A percentile compares a stretch with the other conserved stretches of the same genome.
Evolutionary conservation across 1,139 yeast species (phyloP).

Genomic region (Scheffersomyces cryptocercus): DNA sequence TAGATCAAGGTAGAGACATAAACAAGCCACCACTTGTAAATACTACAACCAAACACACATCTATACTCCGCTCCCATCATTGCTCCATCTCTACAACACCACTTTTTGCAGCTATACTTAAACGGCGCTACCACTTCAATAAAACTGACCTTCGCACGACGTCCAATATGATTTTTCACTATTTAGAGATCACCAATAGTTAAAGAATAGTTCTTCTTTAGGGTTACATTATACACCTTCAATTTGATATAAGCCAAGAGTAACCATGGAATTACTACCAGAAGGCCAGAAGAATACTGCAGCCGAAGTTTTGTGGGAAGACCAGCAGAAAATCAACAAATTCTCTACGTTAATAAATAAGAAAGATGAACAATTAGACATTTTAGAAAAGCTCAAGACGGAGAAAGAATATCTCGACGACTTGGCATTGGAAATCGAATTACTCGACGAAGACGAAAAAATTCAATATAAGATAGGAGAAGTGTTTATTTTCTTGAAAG

Average conservation of each 20-base stretch:
- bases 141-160: background rate
- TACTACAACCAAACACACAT: too few relatives aligned
- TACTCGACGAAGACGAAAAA: conserved; percentile 76
- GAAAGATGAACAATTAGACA: conserved; percentile 57
- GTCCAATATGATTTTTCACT: background rate
- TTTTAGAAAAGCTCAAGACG: conserved; percentile 50
- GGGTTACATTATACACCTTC: too few relatives aligned
- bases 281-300: conserved; percentile 66
- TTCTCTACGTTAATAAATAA: conserved; percentile 80
- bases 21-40: too few relatives aligned
- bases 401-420: conserved; percentile 92
- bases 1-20: too few relatives aligned
- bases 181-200: background rate
- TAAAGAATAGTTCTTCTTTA: background rate
- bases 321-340: conserved; percentile 84
- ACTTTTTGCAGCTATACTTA: background rate
- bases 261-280: conserved; percentile 56
- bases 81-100: too few relatives aligned
- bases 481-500: conserved; percentile 67
- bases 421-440: conserved; percentile 79
- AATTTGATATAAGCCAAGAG: background rate
- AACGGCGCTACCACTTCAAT: background rate
- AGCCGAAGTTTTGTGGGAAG: conserved; percentile 80
- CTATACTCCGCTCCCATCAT: too few relatives aligned
- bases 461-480: conserved; percentile 77